Evolutionary conservation across 352 stramenopile species (phyloP).

Genomic region (Phytopythium delawarense): DNA sequence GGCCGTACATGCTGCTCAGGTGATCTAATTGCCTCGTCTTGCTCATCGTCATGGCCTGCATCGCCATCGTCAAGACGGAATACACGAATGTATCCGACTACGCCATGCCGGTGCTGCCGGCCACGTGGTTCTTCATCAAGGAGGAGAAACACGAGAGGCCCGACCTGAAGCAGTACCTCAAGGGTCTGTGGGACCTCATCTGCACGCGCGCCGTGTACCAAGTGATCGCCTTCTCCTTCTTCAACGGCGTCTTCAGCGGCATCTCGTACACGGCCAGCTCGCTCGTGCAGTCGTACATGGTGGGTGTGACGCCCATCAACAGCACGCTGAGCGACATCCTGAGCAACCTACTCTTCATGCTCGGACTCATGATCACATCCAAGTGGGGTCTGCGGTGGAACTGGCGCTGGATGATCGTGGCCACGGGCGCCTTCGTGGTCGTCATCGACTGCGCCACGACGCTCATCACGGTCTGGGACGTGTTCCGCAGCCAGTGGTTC

Average conservation of each 20-base stretch:
- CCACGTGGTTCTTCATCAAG: slow-evolving; percentile 30
- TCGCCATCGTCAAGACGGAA: no score
- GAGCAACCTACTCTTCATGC: slow-evolving; percentile 24
- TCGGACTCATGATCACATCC: slow-evolving; percentile 26
- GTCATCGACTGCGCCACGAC: slow-evolving; percentile 17
- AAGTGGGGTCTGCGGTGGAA: slow-evolving; percentile 34
- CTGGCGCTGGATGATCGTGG: slow-evolving; percentile 27
- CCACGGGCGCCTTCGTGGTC: slow-evolving; percentile 16
- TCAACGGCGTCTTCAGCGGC: slow-evolving; percentile 20
- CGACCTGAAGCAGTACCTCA: slow-evolving; percentile 25
- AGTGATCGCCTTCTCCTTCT: slow-evolving; percentile 32
- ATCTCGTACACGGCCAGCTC: slow-evolving; percentile 27
- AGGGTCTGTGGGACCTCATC: slow-evolving; percentile 22
- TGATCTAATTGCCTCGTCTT: no score
- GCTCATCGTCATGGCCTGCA: no score
- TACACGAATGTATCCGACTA: no score
- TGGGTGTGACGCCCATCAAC: slow-evolving; percentile 25
- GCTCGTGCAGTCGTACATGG: slow-evolving; percentile 21
- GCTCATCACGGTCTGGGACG: slow-evolving; percentile 28
- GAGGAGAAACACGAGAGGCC: slow-evolving; percentile 21
- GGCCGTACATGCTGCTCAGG: no score
- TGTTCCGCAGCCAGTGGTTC: slow-evolving; percentile 33
- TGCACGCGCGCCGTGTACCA: slow-evolving; percentile 34
- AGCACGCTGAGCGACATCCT: slow-evolving; percentile 23
- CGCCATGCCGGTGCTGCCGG: slow-evolving; percentile 20